Conservation (phyloP, 2,329 filamentous ascomycete species). For the Colletotrichum sojae region DNA sequence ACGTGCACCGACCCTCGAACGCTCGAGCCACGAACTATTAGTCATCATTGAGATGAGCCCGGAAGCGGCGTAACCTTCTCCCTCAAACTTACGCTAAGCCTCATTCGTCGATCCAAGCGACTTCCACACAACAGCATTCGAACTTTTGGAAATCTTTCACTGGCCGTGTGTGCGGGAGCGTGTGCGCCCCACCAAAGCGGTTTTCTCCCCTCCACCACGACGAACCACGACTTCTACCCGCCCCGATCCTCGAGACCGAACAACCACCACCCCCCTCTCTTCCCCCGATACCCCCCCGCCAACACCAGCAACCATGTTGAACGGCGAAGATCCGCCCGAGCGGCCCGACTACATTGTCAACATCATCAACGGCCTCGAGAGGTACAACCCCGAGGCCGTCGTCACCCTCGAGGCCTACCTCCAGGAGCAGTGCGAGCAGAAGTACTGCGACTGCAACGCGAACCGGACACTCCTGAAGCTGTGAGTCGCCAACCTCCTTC, state of each 20-base stretch:
- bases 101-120: conserved; percentile 55
- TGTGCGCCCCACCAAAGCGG: conserved; percentile 37
- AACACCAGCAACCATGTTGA: conserved; percentile 63
- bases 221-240: conserved; percentile 52
- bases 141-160: conserved; percentile 55
- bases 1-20: conserved; percentile 30
- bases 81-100: conserved; percentile 51
- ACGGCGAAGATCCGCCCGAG: conserved; percentile 89
- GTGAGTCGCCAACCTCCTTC: conserved; percentile 72
- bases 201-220: conserved; percentile 54
- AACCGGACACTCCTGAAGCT: conserved; percentile 97
- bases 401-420: conserved; percentile 95
- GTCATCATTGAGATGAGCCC: too few species aligned
- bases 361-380: conserved; percentile 97
- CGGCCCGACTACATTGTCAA: conserved; percentile 91
- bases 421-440: conserved; percentile 92
- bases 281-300: conserved; percentile 42
- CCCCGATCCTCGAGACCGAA: conserved; percentile 41
- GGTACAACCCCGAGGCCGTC: conserved; percentile 98
- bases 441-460: conserved; percentile 95
- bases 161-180: not conserved
- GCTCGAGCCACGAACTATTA: not conserved
- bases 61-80: conserved; percentile 43
- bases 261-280: conserved; percentile 44
- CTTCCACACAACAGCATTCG: conserved; percentile 51